These are phyloP conservation scores for Alternaria incomplexa DNA, from an alignment of 2,329 filamentous ascomycete genomes.

Conservation along the genomic window DNA sequence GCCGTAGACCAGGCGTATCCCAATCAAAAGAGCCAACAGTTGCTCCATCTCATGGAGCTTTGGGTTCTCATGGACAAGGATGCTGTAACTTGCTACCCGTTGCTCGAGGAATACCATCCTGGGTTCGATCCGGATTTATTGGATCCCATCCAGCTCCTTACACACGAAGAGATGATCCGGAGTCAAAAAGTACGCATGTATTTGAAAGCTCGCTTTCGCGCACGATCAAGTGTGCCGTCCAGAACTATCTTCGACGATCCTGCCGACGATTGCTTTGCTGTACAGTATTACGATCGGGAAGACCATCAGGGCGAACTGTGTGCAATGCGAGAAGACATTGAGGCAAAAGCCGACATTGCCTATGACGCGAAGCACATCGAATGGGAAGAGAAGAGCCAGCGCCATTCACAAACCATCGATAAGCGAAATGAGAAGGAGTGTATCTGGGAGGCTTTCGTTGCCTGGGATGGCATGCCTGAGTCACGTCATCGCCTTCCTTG, in stretches of 20 bases:
- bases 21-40: conserved; percentile 56
- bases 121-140: conserved; percentile 58
- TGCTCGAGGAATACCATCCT: conserved; percentile 61
- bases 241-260: conserved; percentile 59
- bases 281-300: conserved; percentile 52
- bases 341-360: conserved; percentile 33
- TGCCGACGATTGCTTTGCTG: conserved; percentile 53
- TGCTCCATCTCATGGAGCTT: conserved; percentile 63
- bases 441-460: conserved; percentile 39
- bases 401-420: conserved; percentile 4
- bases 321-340: conserved; percentile 44
- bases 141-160: conserved; percentile 61
- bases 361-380: conserved; percentile 50
- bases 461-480: conserved; percentile 1
- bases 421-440: conserved; percentile 42
- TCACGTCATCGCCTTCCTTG: conserved; percentile 44
- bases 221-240: conserved; percentile 7
- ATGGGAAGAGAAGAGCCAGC: conserved; percentile 39
- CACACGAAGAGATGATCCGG: conserved; percentile 56
- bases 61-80: conserved; percentile 64
- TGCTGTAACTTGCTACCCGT: conserved; percentile 52
- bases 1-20: conserved; percentile 49
- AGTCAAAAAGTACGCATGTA: conserved; percentile 60
- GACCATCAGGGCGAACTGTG: conserved; percentile 28
- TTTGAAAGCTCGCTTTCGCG: conserved; percentile 48